Evolutionary conservation across 805 yeast genomes (phyloP), one percentile per base, ranked within the genome.

Genomic region (Cyberlindnera mycetangii): DNA sequence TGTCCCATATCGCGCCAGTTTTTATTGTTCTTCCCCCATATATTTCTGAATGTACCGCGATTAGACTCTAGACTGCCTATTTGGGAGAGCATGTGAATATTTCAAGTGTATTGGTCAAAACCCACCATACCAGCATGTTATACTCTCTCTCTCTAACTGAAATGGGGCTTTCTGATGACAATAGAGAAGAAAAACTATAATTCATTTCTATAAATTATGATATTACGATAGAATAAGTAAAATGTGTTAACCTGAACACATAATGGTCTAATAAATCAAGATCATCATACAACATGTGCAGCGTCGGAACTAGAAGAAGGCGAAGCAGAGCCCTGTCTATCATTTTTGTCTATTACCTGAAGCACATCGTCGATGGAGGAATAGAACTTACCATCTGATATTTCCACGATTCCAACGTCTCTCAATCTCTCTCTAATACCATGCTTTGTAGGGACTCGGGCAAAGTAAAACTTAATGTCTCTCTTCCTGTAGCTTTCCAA

Each of bases 391-490:
- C 44, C 35, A 11, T 54, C 60, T 14, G 67, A 59, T 34, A 75
- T 53, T 1, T 60, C 66, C 4, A 59, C 54, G 22, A 87, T 78
- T 1, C 89, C 90, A 7, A 90, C 75, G 31, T 62, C 62, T 19
- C 54, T 61, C 31, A 89, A 62, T 44, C 78, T 65, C n/a, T 65
- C 61, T 33, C 81, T 65, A n/a, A 86, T 68, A 3, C 61, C 60
- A 9, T 52, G 55, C 40, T 66, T 70, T 6, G 73, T 63, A 5
- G 87, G 75, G 8, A 85, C 77, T 18, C 89, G 70, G 7, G 83
- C 70, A 45, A 89, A 75, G 34, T 77, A 73, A 4, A 87, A 83
- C 8, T 66, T 62, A 7, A 85, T 79, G 2, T 71, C 71, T 38
- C 83, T 70, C 15, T 62, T 69, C n/a, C 66, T 67, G 59, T 87